Conservation (phyloP, 2,329 filamentous ascomycete genomes). For the Trichoderma atroviride region DNA sequence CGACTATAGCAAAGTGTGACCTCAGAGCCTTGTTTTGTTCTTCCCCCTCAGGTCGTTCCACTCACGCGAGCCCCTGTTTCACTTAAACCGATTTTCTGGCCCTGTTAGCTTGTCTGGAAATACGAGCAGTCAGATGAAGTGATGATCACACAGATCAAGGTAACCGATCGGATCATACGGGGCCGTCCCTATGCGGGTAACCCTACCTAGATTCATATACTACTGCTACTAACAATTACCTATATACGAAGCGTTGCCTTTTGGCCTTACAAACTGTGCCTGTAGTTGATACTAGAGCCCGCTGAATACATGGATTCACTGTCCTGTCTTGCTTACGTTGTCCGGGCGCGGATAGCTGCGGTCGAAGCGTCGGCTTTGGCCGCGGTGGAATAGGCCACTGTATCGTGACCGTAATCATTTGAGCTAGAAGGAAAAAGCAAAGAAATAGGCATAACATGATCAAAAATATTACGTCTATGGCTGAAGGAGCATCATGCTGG, state of each 20-base stretch:
- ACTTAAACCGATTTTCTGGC: constrained; percentile 21
- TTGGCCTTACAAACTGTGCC: background rate
- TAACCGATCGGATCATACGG: background rate
- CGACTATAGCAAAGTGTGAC: background rate
- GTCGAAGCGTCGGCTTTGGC: background rate
- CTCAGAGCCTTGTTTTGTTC: background rate
- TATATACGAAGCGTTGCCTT: background rate
- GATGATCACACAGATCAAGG: background rate
- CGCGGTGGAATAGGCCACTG: background rate
- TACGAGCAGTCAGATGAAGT: background rate
- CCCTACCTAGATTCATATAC: background rate
- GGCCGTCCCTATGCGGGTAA: background rate
- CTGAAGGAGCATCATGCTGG: background rate
- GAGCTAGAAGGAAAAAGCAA: background rate
- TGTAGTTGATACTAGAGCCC: background rate
- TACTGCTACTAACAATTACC: background rate
- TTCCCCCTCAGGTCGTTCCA: background rate
- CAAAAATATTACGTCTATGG: background rate
- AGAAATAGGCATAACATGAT: background rate
- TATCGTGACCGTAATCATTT: background rate
- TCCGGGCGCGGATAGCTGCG: background rate
- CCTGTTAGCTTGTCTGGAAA: background rate
- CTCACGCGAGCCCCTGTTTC: background rate
- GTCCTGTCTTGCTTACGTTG: background rate
- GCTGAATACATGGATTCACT: background rate